A percentile compares a stretch with the other conserved stretches of the same genome.
phyloP scores from a whole-genome alignment of 768 basidiomycete species.

The Mycena rosella region DNA sequence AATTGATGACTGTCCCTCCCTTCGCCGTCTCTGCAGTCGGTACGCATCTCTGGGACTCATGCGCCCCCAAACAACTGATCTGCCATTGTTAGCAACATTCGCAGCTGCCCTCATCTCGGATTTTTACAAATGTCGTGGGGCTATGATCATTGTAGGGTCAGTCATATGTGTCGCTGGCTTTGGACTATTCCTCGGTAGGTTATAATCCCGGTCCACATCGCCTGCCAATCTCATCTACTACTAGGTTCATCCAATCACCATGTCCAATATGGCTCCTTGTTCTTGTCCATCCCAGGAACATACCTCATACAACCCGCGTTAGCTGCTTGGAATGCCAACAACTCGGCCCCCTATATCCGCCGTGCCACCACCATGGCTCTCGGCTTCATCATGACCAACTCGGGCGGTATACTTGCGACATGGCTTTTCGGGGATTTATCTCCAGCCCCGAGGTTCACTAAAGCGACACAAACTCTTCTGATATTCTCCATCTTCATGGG shows the following conservation, averaged over 20 bases:
- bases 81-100: background rate
- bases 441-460: conserved; percentile 61
- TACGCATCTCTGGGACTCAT: no score
- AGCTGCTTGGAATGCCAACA: conserved; percentile 73
- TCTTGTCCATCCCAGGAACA: conserved; percentile 65
- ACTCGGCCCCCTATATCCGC: conserved; percentile 66
- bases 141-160: background rate
- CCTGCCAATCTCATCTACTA: conserved; percentile 61
- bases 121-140: background rate
- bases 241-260: conserved; percentile 52
- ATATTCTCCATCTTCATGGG: no score
- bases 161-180: background rate
- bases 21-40: background rate
- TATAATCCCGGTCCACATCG: no score
- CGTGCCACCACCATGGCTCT: conserved; percentile 72
- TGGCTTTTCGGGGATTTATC: conserved; percentile 70
- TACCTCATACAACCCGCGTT: conserved; percentile 68
- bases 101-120: background rate
- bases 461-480: conserved; percentile 59
- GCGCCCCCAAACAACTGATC: background rate
- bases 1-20: conserved; percentile 60
- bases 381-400: conserved; percentile 68
- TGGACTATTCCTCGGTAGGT: background rate
- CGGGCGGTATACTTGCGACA: conserved; percentile 71
- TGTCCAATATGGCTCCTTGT: conserved; percentile 67